Evolutionary conservation across 2,329 filamentous ascomycete genomes (phyloP).

Genomic region (Trichothecium roseum): DNA sequence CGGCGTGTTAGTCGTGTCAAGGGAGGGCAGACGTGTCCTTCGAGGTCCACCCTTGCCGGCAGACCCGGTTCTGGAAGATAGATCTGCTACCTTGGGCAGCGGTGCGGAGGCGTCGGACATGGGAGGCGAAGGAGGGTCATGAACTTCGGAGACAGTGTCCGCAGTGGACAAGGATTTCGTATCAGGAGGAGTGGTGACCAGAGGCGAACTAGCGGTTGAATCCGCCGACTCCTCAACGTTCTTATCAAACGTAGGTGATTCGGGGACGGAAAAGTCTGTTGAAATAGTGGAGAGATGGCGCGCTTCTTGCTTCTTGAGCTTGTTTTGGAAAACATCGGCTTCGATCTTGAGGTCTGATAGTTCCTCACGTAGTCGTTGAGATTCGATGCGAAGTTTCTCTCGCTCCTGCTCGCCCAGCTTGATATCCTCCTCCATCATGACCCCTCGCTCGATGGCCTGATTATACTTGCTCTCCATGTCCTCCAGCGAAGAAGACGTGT

Average conservation of each 20-base stretch:
- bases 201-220: slow-evolving; percentile 84
- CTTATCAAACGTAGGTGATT: slow-evolving; percentile 63
- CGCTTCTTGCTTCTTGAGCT: slow-evolving; percentile 63
- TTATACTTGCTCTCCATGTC: slow-evolving; percentile 98
- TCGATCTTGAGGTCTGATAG: slow-evolving; percentile 90
- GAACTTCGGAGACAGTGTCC: slow-evolving; percentile 51
- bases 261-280: slow-evolving; percentile 52
- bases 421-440: slow-evolving; percentile 93
- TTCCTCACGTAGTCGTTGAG: slow-evolving; percentile 82
- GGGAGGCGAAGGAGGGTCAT: slow-evolving; percentile 86
- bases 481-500: slow-evolving; percentile 90
- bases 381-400: slow-evolving; percentile 79
- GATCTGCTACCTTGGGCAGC: slow-evolving; percentile 38
- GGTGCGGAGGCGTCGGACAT: slow-evolving; percentile 75
- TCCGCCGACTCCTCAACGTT: slow-evolving; percentile 64
- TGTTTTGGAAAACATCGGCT: slow-evolving; percentile 87
- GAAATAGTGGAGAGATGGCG: slow-evolving; percentile 49
- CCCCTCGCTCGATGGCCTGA: slow-evolving; percentile 78
- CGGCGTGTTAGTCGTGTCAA: slow-evolving; percentile 46
- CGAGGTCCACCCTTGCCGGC: slow-evolving; percentile 22
- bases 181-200: slow-evolving; percentile 75
- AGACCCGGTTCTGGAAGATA: slow-evolving; percentile 20
- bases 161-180: slow-evolving; percentile 52
- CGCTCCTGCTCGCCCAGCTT: slow-evolving; percentile 85
- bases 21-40: slow-evolving; percentile 44